Base-by-base conservation (phyloP, 805 yeast genomes). In the Ogataea populi-albae region DNA sequence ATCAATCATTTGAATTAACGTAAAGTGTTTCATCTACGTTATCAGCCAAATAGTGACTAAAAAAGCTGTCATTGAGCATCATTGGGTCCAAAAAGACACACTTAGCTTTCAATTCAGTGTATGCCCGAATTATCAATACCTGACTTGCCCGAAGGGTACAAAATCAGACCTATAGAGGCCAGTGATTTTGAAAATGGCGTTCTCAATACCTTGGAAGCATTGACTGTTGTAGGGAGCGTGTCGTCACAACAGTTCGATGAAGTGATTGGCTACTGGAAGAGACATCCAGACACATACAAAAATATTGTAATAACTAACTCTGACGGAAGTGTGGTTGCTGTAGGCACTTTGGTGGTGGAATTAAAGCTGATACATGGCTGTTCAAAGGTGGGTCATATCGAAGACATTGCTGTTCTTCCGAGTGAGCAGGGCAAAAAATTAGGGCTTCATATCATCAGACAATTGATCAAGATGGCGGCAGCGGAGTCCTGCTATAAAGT, bases 351-450 rank as follows among this genome's bases (percentile, higher is more conserved):
- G 10, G 52, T 93, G 8, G 66, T 93, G 6, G 98, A 91, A 59
- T 72, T 71, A 32, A 91, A 91, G 59, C 63, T 82, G 44, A 87
- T 93, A 44, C 98, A 91, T 61, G 75, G 66, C 25, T 79, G 93
- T 57, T 94, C 95, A 0, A 61, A 71, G 34, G 94, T 86, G 4
- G 98, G 98, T 2, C 98, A 91, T 63, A 83, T 91, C 45, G 98
- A 91, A 55, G 98, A 91, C 57, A 91, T 91, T 42, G 82, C 97
- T 1, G 95, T 91, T 4, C 69, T 78, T 14, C 55, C 59, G 20
- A 63, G 69, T 14, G 85, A 85, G 55, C 97, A 89, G 54, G 98
- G 98, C 5, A 79, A 81, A 55, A 77, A 77, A 48, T 65, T 91
- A 30, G 98, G 98, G 0, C 66, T 70, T 47, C 62, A 69, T 12